Conservation (phyloP, 2,329 filamentous ascomycete genomes). For the Penicillium sumatraense region DNA sequence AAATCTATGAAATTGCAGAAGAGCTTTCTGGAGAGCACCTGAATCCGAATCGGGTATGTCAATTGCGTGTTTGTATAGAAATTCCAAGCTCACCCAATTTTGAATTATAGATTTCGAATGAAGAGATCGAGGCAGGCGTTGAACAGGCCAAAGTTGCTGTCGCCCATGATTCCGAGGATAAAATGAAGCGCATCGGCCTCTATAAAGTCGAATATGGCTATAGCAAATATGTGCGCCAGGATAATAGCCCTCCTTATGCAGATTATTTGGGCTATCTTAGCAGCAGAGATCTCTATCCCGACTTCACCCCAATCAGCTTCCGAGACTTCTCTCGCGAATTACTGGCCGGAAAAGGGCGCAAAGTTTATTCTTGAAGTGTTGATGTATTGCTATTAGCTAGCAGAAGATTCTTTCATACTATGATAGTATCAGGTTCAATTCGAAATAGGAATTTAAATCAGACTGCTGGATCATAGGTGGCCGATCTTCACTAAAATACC, state of each 20-base stretch:
- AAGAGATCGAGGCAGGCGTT: background rate
- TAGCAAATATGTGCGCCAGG: slow-evolving; percentile 48
- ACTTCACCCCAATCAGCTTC: slow-evolving; percentile 42
- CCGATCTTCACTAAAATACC: no score
- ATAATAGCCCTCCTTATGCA: slow-evolving; percentile 54
- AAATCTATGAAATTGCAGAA: background rate
- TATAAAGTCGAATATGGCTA: slow-evolving; percentile 40
- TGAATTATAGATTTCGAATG: background rate
- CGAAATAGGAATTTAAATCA: no score
- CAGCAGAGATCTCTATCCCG: slow-evolving; percentile 55
- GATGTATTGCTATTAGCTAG: no score
- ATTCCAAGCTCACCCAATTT: background rate
- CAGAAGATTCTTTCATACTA: no score
- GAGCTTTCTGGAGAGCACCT: background rate
- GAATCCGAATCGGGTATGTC: background rate
- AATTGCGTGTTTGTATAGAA: background rate
- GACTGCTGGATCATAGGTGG: no score
- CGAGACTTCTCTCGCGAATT: slow-evolving; percentile 39
- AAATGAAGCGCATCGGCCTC: background rate
- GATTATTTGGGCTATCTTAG: slow-evolving; percentile 57
- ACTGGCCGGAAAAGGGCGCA: slow-evolving; percentile 37
- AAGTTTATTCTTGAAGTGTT: slow-evolving; percentile 4
- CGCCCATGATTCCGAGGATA: background rate
- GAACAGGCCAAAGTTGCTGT: background rate
- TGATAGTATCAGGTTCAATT: no score